phyloP scores from a whole-genome alignment of 73 alveolate species.

The Uronychia setigera region DNA sequence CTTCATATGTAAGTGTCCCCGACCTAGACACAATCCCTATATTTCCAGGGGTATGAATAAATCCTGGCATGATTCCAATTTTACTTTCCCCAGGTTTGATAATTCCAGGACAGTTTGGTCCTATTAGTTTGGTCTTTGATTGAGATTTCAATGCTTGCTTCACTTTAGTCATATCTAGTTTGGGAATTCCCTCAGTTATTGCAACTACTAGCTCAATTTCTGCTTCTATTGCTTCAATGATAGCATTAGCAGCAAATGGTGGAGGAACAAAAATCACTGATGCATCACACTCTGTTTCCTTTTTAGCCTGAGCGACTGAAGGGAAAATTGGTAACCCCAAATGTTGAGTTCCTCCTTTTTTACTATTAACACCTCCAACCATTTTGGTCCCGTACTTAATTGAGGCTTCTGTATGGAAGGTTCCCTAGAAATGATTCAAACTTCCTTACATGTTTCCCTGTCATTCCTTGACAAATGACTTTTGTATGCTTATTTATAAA shows the following conservation, averaged over 20 bases:
- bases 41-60: constrained; percentile 87
- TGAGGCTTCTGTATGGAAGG: constrained; percentile 94
- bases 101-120: constrained; percentile 98
- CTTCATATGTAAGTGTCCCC: constrained; percentile 97
- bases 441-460: constrained; percentile 84
- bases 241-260: constrained; percentile 95
- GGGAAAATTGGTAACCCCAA: constrained; percentile 87
- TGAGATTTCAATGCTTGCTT: constrained; percentile 90
- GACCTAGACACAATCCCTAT: constrained; percentile 90
- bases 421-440: constrained; percentile 74
- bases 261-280: constrained; percentile 97
- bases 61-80: constrained; percentile 99
- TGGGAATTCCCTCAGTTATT: constrained; percentile 98
- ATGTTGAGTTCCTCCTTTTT: constrained; percentile 82
- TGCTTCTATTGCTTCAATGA: constrained; percentile 90
- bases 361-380: constrained; percentile 98
- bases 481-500: constrained; percentile 93
- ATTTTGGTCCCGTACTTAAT: constrained; percentile 90
- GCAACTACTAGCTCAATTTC: constrained; percentile 91
- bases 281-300: constrained; percentile 90
- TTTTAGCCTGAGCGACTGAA: constrained; percentile 82
- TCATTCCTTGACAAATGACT: constrained; percentile 97
- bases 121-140: constrained; percentile 89
- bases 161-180: constrained; percentile 89
- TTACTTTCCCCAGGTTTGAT: constrained; percentile 98